Evolutionary conservation across 139 green algal genomes (phyloP).

Genomic region (Coelastrella sp.): DNA sequence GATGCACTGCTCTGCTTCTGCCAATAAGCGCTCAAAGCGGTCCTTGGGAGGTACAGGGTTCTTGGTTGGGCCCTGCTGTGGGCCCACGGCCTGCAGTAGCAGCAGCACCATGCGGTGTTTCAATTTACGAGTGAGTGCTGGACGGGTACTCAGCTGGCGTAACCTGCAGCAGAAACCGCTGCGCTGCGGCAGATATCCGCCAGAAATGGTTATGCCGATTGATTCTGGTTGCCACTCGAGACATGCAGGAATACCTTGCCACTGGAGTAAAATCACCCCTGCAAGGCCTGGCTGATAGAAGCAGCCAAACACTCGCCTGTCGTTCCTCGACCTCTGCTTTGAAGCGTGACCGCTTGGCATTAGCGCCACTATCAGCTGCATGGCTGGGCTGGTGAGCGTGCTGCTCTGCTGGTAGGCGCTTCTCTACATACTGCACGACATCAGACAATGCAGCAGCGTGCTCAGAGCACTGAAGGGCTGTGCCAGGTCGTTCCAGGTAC

Average conservation of each 20-base stretch:
- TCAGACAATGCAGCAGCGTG: not conserved
- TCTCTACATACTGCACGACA: not conserved
- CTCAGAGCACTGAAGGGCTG: not conserved
- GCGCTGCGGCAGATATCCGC: too few species aligned
- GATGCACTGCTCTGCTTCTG: constrained; percentile 23
- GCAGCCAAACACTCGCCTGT: not conserved
- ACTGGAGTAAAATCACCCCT: not conserved
- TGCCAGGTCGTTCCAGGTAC: too few species aligned
- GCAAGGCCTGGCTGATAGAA: too few species aligned
- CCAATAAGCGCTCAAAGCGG: constrained; percentile 28
- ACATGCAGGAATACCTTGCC: not conserved
- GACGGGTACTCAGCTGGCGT: too few species aligned
- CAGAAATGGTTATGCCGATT: too few species aligned
- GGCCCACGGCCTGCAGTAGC: not conserved
- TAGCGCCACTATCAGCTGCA: not conserved
- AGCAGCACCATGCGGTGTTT: not conserved
- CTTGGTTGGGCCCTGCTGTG: not conserved
- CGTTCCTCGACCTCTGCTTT: not conserved
- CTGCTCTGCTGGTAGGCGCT: not conserved
- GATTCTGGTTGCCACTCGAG: too few species aligned
- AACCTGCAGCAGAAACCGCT: too few species aligned
- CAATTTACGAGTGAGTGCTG: too few species aligned
- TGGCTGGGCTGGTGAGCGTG: not conserved
- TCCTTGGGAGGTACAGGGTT: not conserved
- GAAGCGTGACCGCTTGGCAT: constrained; percentile 1